Evolutionary conservation across 768 basidiomycete genomes (phyloP).

Genomic region (Leccinum ochraceum): DNA sequence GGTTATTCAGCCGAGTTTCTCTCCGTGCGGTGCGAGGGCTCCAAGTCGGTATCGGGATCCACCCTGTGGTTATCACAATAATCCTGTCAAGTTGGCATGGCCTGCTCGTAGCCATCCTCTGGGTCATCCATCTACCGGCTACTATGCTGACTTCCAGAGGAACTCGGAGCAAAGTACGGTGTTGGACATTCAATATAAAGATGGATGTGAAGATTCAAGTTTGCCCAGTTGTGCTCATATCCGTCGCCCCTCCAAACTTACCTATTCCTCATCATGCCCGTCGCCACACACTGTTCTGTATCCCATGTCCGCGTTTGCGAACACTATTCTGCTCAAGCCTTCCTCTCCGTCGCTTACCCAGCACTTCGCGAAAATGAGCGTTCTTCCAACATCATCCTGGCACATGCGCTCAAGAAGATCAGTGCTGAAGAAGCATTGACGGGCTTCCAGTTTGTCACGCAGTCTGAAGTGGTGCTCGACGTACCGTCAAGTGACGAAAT

Average conservation of each 20-base stretch:
- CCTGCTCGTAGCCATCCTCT: slow-evolving; percentile 16
- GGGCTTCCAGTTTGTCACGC: slow-evolving; percentile 36
- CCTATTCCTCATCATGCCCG: slow-evolving; percentile 28
- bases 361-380: slow-evolving; percentile 46
- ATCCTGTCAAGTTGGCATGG: slow-evolving; percentile 3
- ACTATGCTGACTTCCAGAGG: slow-evolving; percentile 21
- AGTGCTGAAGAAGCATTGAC: slow-evolving; percentile 39
- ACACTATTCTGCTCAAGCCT: slow-evolving; percentile 42
- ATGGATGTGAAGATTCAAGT: not conserved
- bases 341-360: slow-evolving; percentile 43
- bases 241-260: not conserved
- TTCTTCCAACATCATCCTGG: slow-evolving; percentile 54
- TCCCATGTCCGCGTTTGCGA: slow-evolving; percentile 34
- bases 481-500: slow-evolving; percentile 23
- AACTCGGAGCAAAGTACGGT: slow-evolving; percentile 19
- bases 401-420: slow-evolving; percentile 48
- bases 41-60: slow-evolving; percentile 11
- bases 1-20: not conserved
- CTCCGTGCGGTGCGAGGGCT: not conserved
- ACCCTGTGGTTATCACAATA: slow-evolving; percentile 20
- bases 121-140: not conserved
- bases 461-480: slow-evolving; percentile 35
- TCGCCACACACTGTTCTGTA: slow-evolving; percentile 26
- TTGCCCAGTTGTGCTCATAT: not conserved
- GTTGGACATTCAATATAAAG: slow-evolving; percentile 11